phyloP scores from a whole-genome alignment of 1,139 yeast species.

The Kluyveromyces marxianus region DNA sequence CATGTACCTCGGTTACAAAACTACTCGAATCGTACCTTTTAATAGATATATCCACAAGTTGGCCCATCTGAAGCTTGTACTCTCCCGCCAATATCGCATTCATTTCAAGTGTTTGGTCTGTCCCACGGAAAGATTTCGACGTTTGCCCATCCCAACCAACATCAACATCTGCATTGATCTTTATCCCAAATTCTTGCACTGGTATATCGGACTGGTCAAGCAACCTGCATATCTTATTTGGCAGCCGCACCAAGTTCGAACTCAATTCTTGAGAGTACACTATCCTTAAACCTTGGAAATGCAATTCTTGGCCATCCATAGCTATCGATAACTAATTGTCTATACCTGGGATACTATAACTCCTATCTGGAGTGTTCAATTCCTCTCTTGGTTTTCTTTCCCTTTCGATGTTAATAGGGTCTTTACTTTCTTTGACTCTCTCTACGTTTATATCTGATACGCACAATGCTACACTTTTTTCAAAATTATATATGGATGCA shows the following conservation, averaged over 20 bases:
- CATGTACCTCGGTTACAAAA: slow-evolving; percentile 52
- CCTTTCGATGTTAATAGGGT: no score
- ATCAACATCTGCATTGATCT: slow-evolving; percentile 29
- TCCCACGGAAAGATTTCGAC: slow-evolving; percentile 30
- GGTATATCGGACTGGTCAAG: slow-evolving; percentile 19
- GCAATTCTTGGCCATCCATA: slow-evolving; percentile 8
- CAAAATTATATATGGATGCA: no score
- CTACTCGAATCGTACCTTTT: slow-evolving; percentile 37
- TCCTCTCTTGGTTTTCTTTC: no score
- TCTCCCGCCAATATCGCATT: slow-evolving; percentile 48
- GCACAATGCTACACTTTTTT: no score
- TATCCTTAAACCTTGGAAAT: slow-evolving; percentile 12
- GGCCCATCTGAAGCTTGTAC: slow-evolving; percentile 34
- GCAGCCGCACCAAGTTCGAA: slow-evolving; percentile 26
- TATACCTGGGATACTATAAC: no score
- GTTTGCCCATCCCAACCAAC: slow-evolving; percentile 83
- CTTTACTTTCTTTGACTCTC: no score
- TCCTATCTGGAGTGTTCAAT: no score
- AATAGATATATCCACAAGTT: slow-evolving; percentile 33
- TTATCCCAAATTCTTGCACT: slow-evolving; percentile 21
- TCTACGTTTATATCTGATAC: no score
- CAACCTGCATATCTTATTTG: slow-evolving; percentile 16
- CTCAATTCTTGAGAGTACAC: slow-evolving; percentile 15
- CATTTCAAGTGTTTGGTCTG: slow-evolving; percentile 37
- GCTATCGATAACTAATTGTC: neutral